Evolutionary conservation across 2,329 filamentous ascomycete species (phyloP).

Genomic region (Fusarium albosuccineum): DNA sequence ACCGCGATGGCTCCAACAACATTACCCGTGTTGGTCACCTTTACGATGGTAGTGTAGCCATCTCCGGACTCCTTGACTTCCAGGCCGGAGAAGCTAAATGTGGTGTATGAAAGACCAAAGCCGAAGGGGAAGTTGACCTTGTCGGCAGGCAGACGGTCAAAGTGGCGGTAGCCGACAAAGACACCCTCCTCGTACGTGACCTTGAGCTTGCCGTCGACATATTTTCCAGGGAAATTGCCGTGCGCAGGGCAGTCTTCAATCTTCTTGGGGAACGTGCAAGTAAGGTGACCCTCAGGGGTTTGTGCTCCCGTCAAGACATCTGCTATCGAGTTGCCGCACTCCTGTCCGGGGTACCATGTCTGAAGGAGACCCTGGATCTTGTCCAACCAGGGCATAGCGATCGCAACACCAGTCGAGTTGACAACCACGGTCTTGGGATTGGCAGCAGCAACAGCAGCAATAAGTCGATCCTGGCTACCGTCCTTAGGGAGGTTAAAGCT

Average conservation of each 20-base stretch:
- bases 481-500: conserved; percentile 75
- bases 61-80: conserved; percentile 48
- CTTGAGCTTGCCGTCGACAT: conserved; percentile 60
- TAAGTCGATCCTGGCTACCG: conserved; percentile 71
- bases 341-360: conserved; percentile 79
- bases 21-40: conserved; percentile 70
- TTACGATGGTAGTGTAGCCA: conserved; percentile 59
- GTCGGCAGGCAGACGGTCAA: conserved; percentile 70
- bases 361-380: conserved; percentile 71
- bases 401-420: conserved; percentile 74
- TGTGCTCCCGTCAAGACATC: conserved; percentile 75
- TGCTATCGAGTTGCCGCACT: conserved; percentile 76
- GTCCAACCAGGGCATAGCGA: conserved; percentile 69
- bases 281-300: conserved; percentile 74
- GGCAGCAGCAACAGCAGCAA: conserved; percentile 66
- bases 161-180: conserved; percentile 77
- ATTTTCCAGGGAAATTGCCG: conserved; percentile 70
- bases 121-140: conserved; percentile 75
- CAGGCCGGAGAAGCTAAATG: conserved; percentile 74
- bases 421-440: conserved; percentile 73
- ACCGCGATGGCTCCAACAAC: conserved; percentile 65
- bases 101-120: conserved; percentile 58
- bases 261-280: conserved; percentile 71
- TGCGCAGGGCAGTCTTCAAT: conserved; percentile 75
- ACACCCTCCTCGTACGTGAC: conserved; percentile 78